phyloP scores from a whole-genome alignment of 2,329 filamentous ascomycete species.

The Westerdykella ornata region DNA sequence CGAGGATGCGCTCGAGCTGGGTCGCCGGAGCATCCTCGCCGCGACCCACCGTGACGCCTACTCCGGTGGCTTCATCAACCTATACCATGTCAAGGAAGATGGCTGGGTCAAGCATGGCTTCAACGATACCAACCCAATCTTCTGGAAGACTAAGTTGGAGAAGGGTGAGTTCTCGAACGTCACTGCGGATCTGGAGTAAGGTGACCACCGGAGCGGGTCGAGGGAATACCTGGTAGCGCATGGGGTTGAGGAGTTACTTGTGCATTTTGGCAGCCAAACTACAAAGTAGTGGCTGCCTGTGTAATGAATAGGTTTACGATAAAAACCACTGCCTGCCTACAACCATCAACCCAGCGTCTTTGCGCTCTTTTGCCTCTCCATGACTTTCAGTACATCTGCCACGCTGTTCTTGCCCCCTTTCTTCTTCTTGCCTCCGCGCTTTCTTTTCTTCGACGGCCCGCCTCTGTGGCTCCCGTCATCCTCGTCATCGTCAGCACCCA shows the following conservation, averaged over 20 bases:
- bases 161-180: constrained; percentile 98
- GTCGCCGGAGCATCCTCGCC: constrained; percentile 84
- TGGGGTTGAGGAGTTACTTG: no score
- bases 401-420: constrained; percentile 74
- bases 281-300: constrained; percentile 11
- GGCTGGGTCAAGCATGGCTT: constrained; percentile 99
- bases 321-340: constrained; percentile 1
- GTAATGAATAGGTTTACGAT: constrained; percentile 7
- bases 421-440: constrained; percentile 66
- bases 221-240: no score
- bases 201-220: not conserved
- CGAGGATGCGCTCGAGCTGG: constrained; percentile 85
- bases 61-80: constrained; percentile 96
- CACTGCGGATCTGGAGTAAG: constrained; percentile 63
- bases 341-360: constrained; percentile 14
- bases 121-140: constrained; percentile 95
- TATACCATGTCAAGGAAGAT: constrained; percentile 98
- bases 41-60: constrained; percentile 97
- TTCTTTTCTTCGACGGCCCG: constrained; percentile 56
- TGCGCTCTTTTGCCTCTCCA: constrained; percentile 56
- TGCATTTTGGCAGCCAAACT: constrained; percentile 3
- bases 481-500: constrained; percentile 49
- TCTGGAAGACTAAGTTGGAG: constrained; percentile 98
- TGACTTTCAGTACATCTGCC: constrained; percentile 70
- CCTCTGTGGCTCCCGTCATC: constrained; percentile 43